Percentiles rank a stretch among this genome's conserved stretches.
These are phyloP conservation scores for Lupinus albus DNA, from an alignment of 306 rosid genomes.

Conservation along the genomic window DNA sequence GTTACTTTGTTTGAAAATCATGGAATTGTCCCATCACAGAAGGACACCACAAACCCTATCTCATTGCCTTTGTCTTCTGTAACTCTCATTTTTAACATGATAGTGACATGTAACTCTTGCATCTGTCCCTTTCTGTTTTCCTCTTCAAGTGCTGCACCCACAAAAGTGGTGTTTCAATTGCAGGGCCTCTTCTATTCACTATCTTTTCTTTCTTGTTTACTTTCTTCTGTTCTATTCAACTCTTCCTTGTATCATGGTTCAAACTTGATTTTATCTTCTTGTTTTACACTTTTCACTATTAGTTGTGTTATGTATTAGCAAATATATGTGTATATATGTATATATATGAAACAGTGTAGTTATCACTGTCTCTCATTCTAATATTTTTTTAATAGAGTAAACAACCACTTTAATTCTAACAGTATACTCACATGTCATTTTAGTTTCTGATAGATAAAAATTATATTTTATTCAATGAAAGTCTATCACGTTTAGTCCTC, in stretches of 20 bases:
- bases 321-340: too few relatives aligned
- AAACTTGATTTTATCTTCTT: not conserved
- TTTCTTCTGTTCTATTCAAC: slow-evolving; percentile 30
- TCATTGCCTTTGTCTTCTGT: slow-evolving; percentile 43
- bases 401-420: too few relatives aligned
- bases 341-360: too few relatives aligned
- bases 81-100: slow-evolving; percentile 39
- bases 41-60: slow-evolving; percentile 51
- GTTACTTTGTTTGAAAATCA: slow-evolving; percentile 53
- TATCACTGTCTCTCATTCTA: too few relatives aligned
- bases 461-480: too few relatives aligned
- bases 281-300: not conserved
- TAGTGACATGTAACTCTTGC: slow-evolving; percentile 68
- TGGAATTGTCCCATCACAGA: slow-evolving; percentile 81
- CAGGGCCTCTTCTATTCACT: slow-evolving; percentile 77
- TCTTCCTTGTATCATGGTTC: slow-evolving; percentile 39
- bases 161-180: slow-evolving; percentile 56
- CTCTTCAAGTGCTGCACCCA: slow-evolving; percentile 79
- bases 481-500: too few relatives aligned
- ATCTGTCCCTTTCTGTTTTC: slow-evolving; percentile 66
- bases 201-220: slow-evolving; percentile 35
- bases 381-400: too few relatives aligned
- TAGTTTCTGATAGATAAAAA: too few relatives aligned
- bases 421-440: too few relatives aligned
- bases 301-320: not conserved